Evolutionary conservation across 768 basidiomycete genomes (phyloP).

Genomic region (Brasilioporus rufonigricans): DNA sequence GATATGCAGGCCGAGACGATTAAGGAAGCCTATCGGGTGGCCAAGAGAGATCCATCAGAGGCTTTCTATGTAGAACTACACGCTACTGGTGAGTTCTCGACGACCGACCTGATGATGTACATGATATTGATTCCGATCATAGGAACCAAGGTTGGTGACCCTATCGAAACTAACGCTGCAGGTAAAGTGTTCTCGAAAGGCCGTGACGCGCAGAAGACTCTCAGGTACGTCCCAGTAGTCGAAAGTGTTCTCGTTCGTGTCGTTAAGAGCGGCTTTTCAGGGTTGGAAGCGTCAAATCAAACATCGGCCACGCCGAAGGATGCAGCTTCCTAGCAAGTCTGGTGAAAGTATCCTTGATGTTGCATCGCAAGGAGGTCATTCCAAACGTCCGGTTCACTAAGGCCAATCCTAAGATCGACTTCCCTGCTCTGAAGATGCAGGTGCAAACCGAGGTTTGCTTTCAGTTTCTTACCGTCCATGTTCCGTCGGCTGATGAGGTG

Average conservation of each 20-base stretch:
- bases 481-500: neutral
- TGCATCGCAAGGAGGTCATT: conserved; percentile 29
- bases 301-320: conserved; percentile 28
- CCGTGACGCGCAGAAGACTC: conserved; percentile 15
- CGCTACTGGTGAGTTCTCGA: conserved; percentile 38
- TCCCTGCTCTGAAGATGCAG: conserved; percentile 23
- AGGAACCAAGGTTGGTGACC: conserved; percentile 46
- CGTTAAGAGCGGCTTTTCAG: conserved; percentile 3
- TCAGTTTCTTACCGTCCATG: neutral
- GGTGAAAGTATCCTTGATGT: conserved; percentile 33
- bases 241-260: neutral
- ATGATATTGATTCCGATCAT: neutral
- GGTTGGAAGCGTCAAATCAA: conserved; percentile 28
- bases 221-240: conserved; percentile 9
- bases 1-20: conserved; percentile 35
- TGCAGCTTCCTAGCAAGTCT: conserved; percentile 35
- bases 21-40: conserved; percentile 29
- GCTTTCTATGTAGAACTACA: conserved; percentile 51
- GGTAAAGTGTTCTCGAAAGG: conserved; percentile 35
- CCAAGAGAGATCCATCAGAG: conserved; percentile 33
- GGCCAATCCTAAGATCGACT: conserved; percentile 28
- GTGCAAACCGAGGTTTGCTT: conserved; percentile 24
- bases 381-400: conserved; percentile 29
- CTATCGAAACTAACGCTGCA: conserved; percentile 49
- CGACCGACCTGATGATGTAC: neutral